A percentile compares a stretch with the other conserved stretches of the same genome.
These are phyloP conservation scores for Euphorbia corollata DNA, from an alignment of 441 rosid species.

Conservation along the genomic window DNA sequence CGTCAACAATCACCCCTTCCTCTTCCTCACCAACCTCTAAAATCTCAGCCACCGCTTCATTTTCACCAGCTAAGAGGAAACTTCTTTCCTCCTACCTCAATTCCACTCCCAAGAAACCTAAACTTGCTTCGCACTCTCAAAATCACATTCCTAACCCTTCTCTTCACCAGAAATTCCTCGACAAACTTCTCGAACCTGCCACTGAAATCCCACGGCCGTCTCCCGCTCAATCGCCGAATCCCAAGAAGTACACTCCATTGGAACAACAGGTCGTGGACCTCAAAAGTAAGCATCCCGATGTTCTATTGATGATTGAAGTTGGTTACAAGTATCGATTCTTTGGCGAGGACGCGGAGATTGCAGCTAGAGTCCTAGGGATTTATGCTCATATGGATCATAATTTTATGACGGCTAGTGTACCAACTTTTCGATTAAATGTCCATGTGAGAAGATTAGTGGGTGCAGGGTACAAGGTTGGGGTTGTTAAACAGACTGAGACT, in stretches of 20 bases:
- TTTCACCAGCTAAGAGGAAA: conserved; percentile 73
- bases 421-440: conserved; percentile 74
- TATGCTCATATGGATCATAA: conserved; percentile 68
- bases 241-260: conserved; percentile 62
- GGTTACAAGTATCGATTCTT: conserved; percentile 87
- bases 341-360: conserved; percentile 77
- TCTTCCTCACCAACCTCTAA: conserved; percentile 35
- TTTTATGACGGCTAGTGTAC: conserved; percentile 83
- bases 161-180: conserved; percentile 42
- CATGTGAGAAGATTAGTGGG: conserved; percentile 77
- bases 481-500: conserved; percentile 93
- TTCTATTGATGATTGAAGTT: conserved; percentile 84
- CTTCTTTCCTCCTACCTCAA: conserved; percentile 48
- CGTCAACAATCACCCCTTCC: conserved; percentile 21
- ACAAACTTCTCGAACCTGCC: conserved; percentile 44
- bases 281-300: conserved; percentile 60
- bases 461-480: conserved; percentile 85
- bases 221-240: conserved; percentile 11
- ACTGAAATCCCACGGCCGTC: conserved; percentile 15
- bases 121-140: conserved; percentile 47
- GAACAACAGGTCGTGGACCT: conserved; percentile 82
- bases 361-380: conserved; percentile 67
- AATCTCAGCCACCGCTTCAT: conserved; percentile 60
- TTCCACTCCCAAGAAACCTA: conserved; percentile 42
- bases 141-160: conserved; percentile 29